Evolutionary conservation across 495 filamentous ascomycete genomes (phyloP), one percentile per base, ranked within the genome.

Genomic region (Penicillium antarcticum): DNA sequence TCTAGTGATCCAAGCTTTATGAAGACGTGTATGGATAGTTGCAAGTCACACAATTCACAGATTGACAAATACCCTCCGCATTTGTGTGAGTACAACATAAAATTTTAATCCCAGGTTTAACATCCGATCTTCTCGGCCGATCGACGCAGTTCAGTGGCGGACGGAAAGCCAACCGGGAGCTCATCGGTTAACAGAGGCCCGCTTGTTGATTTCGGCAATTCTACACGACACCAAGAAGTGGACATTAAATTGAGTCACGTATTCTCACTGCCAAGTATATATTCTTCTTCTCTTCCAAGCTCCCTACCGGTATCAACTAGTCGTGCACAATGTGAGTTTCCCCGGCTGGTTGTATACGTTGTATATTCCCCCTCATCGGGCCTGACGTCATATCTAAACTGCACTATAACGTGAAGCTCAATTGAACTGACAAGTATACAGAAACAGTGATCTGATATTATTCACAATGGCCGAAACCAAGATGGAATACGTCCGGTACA

Each of bases 401-500:
- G 26, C 26, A 41, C 45, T 40, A 55, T 55, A 41, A 23, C 26
- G 7, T 29, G 17, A 9, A 23, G 2, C 18, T 13, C 6, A 10
- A 12, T 38, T 1, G 2, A 19, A 37, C 36, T 42, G 16, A 56
- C 19, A 18, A 8, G 5, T 8, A 29, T 29, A 29, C 26, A 29
- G 26, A 29, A 29, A 29, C 26, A 29, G 26, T 29, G 26, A 29
- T 29, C 26, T 7, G 1, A 19, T 16, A 13, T 17, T n/a, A 16
- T 18, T 16, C 42, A 61, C 7, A n/a, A 64, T 64, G 61, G 49
- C 60, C 19, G 51, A 56, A 16, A 60, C 47, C 34, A 48, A 68
- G 50, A 73, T 73, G 70, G 69, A 73, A 69, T 73, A 70, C 40
- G 62, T 59, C 39, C 61, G 62, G 70, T 73, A 70, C 34, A 52